Base-by-base conservation (phyloP, 1,139 yeast genomes). In the Nakaseomyces kungkrabaensis region DNA sequence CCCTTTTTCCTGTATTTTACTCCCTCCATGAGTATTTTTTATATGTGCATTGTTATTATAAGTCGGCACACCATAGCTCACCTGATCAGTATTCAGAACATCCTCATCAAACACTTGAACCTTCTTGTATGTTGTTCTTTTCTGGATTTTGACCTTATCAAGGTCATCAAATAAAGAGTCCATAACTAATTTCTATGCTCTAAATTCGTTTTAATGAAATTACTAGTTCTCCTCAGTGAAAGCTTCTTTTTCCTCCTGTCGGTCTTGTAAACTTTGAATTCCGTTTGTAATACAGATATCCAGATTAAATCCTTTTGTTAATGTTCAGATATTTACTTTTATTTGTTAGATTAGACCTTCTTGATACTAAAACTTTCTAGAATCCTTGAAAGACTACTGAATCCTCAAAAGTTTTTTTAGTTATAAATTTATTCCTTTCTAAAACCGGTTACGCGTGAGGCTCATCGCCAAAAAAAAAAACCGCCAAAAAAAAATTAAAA, bases 61-160 rank as follows among this genome's bases (percentile, higher is more conserved):
- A 5, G 29, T 38, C 7, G 42, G 42, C 6, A 38, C 42, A 8
- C 42, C 42, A 38, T 38, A 38, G 31, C 42, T 38, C 4, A 38
- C 31, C 22, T 38, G 42, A 29, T 38, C 42, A 6, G 42, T 11
- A 11, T 38, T 38, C 13, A 24, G 29, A 4, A 38, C 25, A 9
- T 38, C 42, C 9, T 38, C 42, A 10, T 48, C 52, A 5, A 45
- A 50, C 22, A 43, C 49, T 4, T 46, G 32, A 1, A 45, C 46
- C 48, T 59, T 62, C 48, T 57, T 55, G 43, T 60, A 61, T 4
- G 66, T 62, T 1, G 61, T 64, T 46, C 58, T 56, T 47, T 56
- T 61, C 37, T 54, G 57, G 10, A 43, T 42, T 29, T 53, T 52
- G 5, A 52, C 25, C 5, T 49, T 41, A 10, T 46, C 44, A 22